A percentile compares a stretch with the other conserved stretches of the same genome.
Evolutionary conservation across 2,329 filamentous ascomycete species (phyloP).

Genomic region (Thermochaetoides dissita): DNA sequence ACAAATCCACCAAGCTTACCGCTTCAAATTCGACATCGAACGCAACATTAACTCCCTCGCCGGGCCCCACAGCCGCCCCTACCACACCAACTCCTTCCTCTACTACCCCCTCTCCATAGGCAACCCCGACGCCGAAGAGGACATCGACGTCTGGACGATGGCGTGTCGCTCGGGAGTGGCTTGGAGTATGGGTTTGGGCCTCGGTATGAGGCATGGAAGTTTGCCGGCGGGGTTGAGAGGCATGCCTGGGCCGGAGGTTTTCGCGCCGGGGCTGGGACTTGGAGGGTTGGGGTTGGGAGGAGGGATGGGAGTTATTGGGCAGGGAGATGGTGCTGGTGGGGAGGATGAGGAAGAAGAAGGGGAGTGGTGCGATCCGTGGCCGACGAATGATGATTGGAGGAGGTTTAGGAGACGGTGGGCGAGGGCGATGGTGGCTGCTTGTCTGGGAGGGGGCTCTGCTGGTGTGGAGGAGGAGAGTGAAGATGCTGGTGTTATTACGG

Average conservation of each 20-base stretch:
- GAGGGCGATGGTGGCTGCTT: constrained; percentile 17
- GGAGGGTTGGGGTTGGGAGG: background rate
- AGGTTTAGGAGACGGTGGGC: constrained; percentile 23
- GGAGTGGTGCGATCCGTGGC: constrained; percentile 24
- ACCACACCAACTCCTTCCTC: constrained; percentile 25
- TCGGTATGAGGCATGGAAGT: constrained; percentile 8
- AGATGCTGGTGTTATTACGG: background rate
- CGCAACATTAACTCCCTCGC: constrained; percentile 30
- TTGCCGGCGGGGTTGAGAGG: background rate
- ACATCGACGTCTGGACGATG: constrained; percentile 11
- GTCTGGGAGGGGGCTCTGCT: background rate
- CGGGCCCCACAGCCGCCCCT: constrained; percentile 16
- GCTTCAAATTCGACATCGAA: constrained; percentile 34
- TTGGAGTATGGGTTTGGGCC: background rate
- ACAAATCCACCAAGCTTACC: constrained; percentile 28
- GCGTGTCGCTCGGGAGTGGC: background rate
- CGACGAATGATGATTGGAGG: constrained; percentile 27
- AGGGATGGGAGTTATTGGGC: background rate
- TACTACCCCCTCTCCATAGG: constrained; percentile 21
- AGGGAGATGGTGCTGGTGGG: background rate
- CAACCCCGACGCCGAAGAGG: constrained; percentile 15
- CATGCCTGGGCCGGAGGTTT: too few species aligned
- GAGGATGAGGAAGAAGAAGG: constrained; percentile 10
- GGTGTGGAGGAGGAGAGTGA: background rate
- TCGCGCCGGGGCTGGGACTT: background rate